These are phyloP conservation scores for Ogataea zsoltii DNA, from an alignment of 805 yeast genomes.

Conservation along the genomic window DNA sequence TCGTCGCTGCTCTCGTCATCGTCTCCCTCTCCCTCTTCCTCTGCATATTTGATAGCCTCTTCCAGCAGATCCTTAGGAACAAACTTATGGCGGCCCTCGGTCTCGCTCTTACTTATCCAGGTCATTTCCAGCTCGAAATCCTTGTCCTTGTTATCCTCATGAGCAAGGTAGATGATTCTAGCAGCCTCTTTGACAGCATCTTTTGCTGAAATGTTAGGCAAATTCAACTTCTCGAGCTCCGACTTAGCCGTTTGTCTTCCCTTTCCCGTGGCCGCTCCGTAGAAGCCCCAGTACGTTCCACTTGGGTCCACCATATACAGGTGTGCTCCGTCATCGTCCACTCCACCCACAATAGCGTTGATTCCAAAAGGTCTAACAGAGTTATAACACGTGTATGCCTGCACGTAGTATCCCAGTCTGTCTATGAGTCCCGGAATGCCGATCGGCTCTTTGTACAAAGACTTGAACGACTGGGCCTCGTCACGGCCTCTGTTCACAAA, in stretches of 20 bases:
- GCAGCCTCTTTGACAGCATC: constrained; percentile 96
- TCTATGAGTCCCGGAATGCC: constrained; percentile 81
- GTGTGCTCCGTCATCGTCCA: constrained; percentile 82
- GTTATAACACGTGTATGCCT: constrained; percentile 92
- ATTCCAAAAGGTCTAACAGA: constrained; percentile 98
- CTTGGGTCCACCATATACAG: constrained; percentile 97
- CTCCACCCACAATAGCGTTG: constrained; percentile 89
- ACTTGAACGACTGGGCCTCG: constrained; percentile 80
- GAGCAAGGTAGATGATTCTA: constrained; percentile 87
- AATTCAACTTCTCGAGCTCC: constrained; percentile 87
- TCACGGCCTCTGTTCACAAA: constrained; percentile 90
- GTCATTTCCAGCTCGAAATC: constrained; percentile 93
- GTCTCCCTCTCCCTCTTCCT: constrained; percentile 75
- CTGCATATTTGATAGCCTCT: constrained; percentile 84
- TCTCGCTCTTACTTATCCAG: constrained; percentile 79
- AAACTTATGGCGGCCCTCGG: constrained; percentile 75
- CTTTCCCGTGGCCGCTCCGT: constrained; percentile 96
- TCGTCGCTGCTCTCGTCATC: constrained; percentile 41
- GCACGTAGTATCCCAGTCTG: constrained; percentile 87
- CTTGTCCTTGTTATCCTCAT: constrained; percentile 96
- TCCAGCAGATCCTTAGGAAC: constrained; percentile 78
- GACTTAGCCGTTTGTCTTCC: constrained; percentile 98
- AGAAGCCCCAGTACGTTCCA: constrained; percentile 96
- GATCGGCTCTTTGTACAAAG: constrained; percentile 72
- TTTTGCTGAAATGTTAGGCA: constrained; percentile 63